phyloP scores from a whole-genome alignment of 2,329 filamentous ascomycete species.

The Achaetomium macrosporum region DNA sequence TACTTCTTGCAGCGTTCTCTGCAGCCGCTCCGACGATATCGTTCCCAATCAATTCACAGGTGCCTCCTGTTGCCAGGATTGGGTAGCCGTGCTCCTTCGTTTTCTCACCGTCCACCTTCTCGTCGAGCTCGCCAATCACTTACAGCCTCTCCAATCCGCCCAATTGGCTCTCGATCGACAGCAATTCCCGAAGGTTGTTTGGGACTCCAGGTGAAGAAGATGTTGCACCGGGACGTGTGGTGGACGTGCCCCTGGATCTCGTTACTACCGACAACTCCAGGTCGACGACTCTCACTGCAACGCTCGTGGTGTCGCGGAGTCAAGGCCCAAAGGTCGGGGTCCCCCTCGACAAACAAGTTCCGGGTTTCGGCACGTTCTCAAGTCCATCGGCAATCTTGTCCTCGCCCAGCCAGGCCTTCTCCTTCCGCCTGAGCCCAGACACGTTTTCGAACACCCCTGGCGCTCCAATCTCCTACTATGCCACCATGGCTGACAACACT shows the following conservation, averaged over 20 bases:
- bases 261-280: conserved; percentile 63
- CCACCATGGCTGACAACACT: conserved; percentile 68
- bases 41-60: conserved; percentile 79
- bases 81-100: conserved; percentile 62
- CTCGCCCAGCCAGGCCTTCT: conserved; percentile 48
- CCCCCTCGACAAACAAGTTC: conserved; percentile 54
- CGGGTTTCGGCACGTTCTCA: conserved; percentile 52
- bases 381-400: conserved; percentile 54
- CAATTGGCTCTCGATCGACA: conserved; percentile 69
- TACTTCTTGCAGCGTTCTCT: conserved; percentile 30
- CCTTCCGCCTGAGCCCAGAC: conserved; percentile 46
- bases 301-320: conserved; percentile 61
- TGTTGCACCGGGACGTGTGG: conserved; percentile 44
- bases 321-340: conserved; percentile 48
- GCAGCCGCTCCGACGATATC: conserved; percentile 38
- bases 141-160: conserved; percentile 65
- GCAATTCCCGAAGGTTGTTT: conserved; percentile 56
- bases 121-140: conserved; percentile 51
- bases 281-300: conserved; percentile 58
- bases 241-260: conserved; percentile 58
- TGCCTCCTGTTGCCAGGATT: conserved; percentile 71
- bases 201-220: conserved; percentile 60
- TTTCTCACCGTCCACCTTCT: conserved; percentile 70
- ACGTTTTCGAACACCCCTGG: conserved; percentile 57
- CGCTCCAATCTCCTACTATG: conserved; percentile 63